Evolutionary conservation across 2,329 filamentous ascomycete species (phyloP), one percentile per base, ranked within the genome.

Genomic region (Plectosphaerella sp.): DNA sequence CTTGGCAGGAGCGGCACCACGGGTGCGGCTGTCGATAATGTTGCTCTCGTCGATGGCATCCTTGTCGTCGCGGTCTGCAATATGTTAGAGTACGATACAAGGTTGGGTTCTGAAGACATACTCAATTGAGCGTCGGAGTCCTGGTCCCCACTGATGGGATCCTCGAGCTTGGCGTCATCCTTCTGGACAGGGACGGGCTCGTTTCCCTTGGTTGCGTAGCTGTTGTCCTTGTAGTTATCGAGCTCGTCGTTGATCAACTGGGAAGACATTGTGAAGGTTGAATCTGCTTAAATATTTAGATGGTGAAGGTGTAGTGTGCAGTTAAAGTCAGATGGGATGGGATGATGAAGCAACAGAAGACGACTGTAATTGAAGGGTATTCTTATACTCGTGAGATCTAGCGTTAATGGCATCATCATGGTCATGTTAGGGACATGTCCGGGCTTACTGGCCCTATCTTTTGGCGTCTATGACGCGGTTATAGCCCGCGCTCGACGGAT

Each of bases 31-130:
- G 4, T 60, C 57, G 5, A 72, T 53, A n/a, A 71, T 71, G 47
- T 72, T 72, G 20, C 56, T 58, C 36, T 62, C 50, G 36, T 72
- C 66, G 37, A 72, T 71, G 2, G 68, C 70, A 1, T 71, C 68
- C 20, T 54, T 62, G 3, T 72, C 69, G 28, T 71, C 69, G 4
- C 61, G 62, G 5, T 54, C 70, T 72, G 28, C 1, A 5, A 1
- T 7, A 5, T 33, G 1, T 1, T 2, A 6, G 9, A 36, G n/a
- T n/a, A n/a, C n/a, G n/a, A n/a, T n/a, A n/a, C n/a, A n/a, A n/a
- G 2, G 36, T 28, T 6, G 14, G 8, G 4, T 2, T 11, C 3
- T n/a, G 2, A 14, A 12, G 3, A 1, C 4, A 39, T 61, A 71
- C 68, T 64, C 6, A 72, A 61, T 50, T 70, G 67, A 53, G 57